phyloP scores from a whole-genome alignment of 306 rosid genomes.

The Acacia confusa region DNA sequence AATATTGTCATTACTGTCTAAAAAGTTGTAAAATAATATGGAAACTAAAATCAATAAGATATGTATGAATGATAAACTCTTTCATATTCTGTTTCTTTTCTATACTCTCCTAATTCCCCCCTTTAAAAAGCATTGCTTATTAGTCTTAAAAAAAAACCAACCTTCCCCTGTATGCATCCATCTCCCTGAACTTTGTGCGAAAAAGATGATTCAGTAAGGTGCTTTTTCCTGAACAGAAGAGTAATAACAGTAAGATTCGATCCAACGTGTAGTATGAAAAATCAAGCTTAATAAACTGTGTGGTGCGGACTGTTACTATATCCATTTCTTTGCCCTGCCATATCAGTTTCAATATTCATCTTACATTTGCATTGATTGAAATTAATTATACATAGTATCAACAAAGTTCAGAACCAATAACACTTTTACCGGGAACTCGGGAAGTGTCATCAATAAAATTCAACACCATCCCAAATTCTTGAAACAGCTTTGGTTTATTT shows the following conservation, averaged over 20 bases:
- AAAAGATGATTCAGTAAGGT: constrained; percentile 87
- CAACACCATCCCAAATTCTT: constrained; percentile 7
- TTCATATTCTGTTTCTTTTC: not conserved
- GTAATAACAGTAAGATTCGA: constrained; percentile 7
- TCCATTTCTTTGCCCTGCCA: not conserved
- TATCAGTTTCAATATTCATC: not conserved
- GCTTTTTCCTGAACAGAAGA: constrained; percentile 74
- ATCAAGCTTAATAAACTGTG: not conserved
- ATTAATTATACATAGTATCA: not conserved
- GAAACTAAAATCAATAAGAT: not conserved
- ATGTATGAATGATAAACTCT: not conserved
- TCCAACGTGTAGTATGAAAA: constrained; percentile 6
- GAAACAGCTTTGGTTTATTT: not conserved
- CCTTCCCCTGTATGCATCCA: constrained; percentile 96
- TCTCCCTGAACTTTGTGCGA: constrained; percentile 79
- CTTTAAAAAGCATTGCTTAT: not conserved
- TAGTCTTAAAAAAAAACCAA: constrained; percentile 25
- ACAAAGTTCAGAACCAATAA: not conserved
- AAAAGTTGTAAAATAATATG: not conserved
- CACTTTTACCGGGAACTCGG: constrained; percentile 8
- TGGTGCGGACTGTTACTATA: not conserved
- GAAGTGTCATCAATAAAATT: constrained; percentile 16
- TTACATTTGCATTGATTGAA: no score
- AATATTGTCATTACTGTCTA: constrained; percentile 7
- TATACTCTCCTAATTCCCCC: not conserved